These are phyloP conservation scores for Pezicula neosporulosa DNA, from an alignment of 2,329 filamentous ascomycete species.

Conservation along the genomic window DNA sequence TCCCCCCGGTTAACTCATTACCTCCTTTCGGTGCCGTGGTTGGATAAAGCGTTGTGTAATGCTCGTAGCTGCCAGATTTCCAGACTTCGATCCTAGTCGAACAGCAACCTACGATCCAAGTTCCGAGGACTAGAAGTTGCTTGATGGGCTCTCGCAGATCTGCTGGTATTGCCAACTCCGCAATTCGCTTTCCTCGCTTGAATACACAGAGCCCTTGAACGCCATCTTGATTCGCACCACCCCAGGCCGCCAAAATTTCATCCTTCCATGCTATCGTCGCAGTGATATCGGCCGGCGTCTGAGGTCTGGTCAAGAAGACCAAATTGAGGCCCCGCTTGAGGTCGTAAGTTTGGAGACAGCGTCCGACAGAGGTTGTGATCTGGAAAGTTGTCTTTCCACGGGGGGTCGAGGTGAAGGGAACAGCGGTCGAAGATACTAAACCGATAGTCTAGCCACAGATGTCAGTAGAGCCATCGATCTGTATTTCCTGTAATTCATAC, in stretches of 20 bases:
- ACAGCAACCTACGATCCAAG: slow-evolving; percentile 84
- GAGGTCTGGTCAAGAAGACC: slow-evolving; percentile 87
- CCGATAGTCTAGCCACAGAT: slow-evolving; percentile 69
- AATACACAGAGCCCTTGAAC: slow-evolving; percentile 81
- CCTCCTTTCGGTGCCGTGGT: slow-evolving; percentile 53
- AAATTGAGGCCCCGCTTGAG: slow-evolving; percentile 85
- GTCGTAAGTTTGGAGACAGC: slow-evolving; percentile 93
- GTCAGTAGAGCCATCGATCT: slow-evolving; percentile 11
- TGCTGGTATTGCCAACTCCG: slow-evolving; percentile 65
- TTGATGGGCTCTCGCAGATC: slow-evolving; percentile 68
- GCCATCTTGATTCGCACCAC: slow-evolving; percentile 49
- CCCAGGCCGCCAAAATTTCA: slow-evolving; percentile 86
- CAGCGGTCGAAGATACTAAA: slow-evolving; percentile 82
- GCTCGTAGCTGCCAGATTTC: slow-evolving; percentile 78
- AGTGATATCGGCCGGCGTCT: slow-evolving; percentile 82
- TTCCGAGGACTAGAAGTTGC: slow-evolving; percentile 79
- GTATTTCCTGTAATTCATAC: slow-evolving; percentile 47
- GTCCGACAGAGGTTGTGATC: slow-evolving; percentile 91
- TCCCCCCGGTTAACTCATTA: slow-evolving; percentile 70
- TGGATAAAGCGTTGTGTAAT: slow-evolving; percentile 78
- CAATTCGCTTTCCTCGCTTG: slow-evolving; percentile 83
- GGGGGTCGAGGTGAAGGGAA: slow-evolving; percentile 86
- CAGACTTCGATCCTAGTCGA: slow-evolving; percentile 79
- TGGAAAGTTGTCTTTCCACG: slow-evolving; percentile 95
- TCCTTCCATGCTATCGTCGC: slow-evolving; percentile 87